Evolutionary conservation across 306 rosid species (phyloP).

Genomic region (Purshia tridentata): DNA sequence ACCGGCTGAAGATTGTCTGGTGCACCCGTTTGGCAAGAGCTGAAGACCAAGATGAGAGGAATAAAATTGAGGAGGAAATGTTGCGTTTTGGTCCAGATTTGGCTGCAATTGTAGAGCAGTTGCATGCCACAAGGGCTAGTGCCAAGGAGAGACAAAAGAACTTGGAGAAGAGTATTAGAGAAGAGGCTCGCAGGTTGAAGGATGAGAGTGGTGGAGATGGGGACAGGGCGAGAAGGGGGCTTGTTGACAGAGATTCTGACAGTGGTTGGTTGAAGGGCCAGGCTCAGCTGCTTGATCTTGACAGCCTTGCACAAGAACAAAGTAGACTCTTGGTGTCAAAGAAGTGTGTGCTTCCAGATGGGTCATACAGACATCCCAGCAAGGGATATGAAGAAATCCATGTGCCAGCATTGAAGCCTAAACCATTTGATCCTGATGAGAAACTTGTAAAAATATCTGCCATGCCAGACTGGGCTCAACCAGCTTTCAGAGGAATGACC

Average conservation of each 20-base stretch:
- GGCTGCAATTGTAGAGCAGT: constrained; percentile 82
- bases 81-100: constrained; percentile 59
- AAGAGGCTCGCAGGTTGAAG: constrained; percentile 85
- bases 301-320: constrained; percentile 69
- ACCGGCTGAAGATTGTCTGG: constrained; percentile 85
- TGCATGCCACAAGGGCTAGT: constrained; percentile 81
- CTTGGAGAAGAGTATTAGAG: constrained; percentile 87
- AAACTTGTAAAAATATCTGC: constrained; percentile 64
- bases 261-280: constrained; percentile 80
- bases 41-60: constrained; percentile 76
- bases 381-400: constrained; percentile 93
- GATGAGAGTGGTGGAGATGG: constrained; percentile 75
- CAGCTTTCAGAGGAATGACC: constrained; percentile 88
- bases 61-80: constrained; percentile 89
- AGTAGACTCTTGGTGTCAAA: constrained; percentile 69
- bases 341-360: constrained; percentile 75
- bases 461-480: constrained; percentile 94
- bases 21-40: constrained; percentile 90
- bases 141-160: constrained; percentile 92
- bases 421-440: constrained; percentile 66
- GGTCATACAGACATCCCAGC: constrained; percentile 66
- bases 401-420: constrained; percentile 80
- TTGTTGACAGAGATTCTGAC: constrained; percentile 69
- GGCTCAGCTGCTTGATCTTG: constrained; percentile 83
- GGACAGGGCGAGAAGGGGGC: constrained; percentile 65